phyloP scores from a whole-genome alignment of 345 rosid genomes.

The rapeseed (Brassica napus) region DNA sequence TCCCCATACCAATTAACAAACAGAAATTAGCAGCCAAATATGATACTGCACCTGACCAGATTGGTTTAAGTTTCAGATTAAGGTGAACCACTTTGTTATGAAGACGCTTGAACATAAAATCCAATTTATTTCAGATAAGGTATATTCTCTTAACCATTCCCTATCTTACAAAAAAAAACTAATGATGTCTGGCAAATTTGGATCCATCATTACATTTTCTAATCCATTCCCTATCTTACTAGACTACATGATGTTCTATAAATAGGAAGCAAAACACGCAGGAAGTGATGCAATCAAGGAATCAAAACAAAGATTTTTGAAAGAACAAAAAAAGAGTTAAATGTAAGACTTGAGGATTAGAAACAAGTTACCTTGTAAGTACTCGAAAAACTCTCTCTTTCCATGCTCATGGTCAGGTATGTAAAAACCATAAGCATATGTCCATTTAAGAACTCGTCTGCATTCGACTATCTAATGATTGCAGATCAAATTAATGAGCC shows the following conservation, averaged over 20 bases:
- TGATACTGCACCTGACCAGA: neutral
- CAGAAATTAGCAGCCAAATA: neutral
- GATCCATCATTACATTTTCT: neutral
- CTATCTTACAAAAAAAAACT: neutral
- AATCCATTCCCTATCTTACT: neutral
- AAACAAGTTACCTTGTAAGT: conserved; percentile 62
- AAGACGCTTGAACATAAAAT: neutral
- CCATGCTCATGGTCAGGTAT: conserved; percentile 73
- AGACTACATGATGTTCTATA: conserved; percentile 10
- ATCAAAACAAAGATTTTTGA: conserved; percentile 3
- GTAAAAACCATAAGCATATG: conserved; percentile 84
- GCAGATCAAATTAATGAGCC: conserved; percentile 22
- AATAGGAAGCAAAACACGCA: neutral
- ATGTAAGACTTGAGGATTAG: neutral
- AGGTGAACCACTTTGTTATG: neutral
- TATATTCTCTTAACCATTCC: neutral
- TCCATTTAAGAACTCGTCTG: conserved; percentile 89
- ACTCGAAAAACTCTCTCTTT: conserved; percentile 78
- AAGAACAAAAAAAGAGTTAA: neutral
- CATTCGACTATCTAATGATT: conserved; percentile 67
- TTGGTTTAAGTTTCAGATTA: neutral
- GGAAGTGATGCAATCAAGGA: neutral
- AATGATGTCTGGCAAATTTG: neutral
- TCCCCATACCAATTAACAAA: neutral
- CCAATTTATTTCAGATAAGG: neutral